phyloP scores from a whole-genome alignment of 202 grass and related monocot species.

The Digitaria exilis region DNA sequence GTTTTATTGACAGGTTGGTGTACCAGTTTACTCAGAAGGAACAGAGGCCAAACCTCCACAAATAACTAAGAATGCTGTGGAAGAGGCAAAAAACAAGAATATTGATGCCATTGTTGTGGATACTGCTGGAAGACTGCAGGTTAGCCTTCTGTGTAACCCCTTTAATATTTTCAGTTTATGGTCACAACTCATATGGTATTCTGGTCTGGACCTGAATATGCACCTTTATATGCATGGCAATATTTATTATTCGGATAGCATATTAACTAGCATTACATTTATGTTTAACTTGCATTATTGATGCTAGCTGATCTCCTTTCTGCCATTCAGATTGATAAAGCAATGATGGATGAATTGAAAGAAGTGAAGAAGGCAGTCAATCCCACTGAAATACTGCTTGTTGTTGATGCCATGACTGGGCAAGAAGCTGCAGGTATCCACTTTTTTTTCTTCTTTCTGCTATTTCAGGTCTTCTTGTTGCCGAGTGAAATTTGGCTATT shows the following conservation, averaged over 20 bases:
- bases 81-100: constrained; percentile 84
- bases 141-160: constrained; percentile 30
- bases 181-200: background rate
- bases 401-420: constrained; percentile 99
- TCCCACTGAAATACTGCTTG: constrained; percentile 95
- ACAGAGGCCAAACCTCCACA: constrained; percentile 64
- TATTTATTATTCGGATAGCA: background rate
- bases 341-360: constrained; percentile 97
- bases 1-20: constrained; percentile 56
- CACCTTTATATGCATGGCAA: background rate
- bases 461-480: constrained; percentile 11
- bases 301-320: constrained; percentile 7
- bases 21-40: constrained; percentile 92
- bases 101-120: constrained; percentile 92
- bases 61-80: constrained; percentile 81
- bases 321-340: constrained; percentile 77
- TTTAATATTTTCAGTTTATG: constrained; percentile 31
- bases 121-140: constrained; percentile 93
- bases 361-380: constrained; percentile 89
- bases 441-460: constrained; percentile 33
- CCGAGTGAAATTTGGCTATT: constrained; percentile 22
- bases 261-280: background rate
- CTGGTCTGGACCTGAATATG: background rate
- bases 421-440: constrained; percentile 93
- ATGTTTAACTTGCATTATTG: background rate